phyloP scores from a whole-genome alignment of 192 early-diverging fungal species.

The Physocladia obscura region DNA sequence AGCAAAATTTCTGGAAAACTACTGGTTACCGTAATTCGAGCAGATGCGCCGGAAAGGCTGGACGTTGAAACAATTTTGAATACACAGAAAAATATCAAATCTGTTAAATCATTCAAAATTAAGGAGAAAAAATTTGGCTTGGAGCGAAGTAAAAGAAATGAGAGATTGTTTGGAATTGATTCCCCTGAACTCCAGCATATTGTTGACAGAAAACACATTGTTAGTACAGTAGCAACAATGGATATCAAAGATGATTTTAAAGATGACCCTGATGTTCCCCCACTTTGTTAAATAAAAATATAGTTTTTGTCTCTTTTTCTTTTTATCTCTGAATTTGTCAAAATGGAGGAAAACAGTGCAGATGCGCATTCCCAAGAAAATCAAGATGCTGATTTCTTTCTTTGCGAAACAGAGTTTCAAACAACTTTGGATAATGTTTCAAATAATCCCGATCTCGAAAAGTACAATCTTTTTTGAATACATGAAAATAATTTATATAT shows the following conservation, averaged over 20 bases:
- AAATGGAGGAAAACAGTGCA: not conserved
- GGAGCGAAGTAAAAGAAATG: constrained; percentile 24
- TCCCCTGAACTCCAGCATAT: constrained; percentile 15
- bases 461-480: not conserved
- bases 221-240: too few species aligned
- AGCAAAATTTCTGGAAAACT: constrained; percentile 49
- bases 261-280: constrained; percentile 60
- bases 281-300: constrained; percentile 25
- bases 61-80: not conserved
- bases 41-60: not conserved
- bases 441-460: not conserved
- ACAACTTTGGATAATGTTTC: constrained; percentile 2
- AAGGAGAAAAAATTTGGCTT: too few species aligned
- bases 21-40: constrained; percentile 48
- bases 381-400: constrained; percentile 19
- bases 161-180: constrained; percentile 10
- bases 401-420: constrained; percentile 28
- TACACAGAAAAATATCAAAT: too few species aligned
- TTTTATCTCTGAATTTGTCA: not conserved
- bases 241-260: constrained; percentile 44
- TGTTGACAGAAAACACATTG: constrained; percentile 7
- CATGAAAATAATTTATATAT: not conserved
- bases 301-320: not conserved
- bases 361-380: constrained; percentile 8
- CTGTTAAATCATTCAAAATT: too few species aligned